A percentile compares a stretch with the other conserved stretches of the same genome.
Evolutionary conservation across 2,329 filamentous ascomycete species (phyloP).

Genomic region (Colletotrichum sojae): DNA sequence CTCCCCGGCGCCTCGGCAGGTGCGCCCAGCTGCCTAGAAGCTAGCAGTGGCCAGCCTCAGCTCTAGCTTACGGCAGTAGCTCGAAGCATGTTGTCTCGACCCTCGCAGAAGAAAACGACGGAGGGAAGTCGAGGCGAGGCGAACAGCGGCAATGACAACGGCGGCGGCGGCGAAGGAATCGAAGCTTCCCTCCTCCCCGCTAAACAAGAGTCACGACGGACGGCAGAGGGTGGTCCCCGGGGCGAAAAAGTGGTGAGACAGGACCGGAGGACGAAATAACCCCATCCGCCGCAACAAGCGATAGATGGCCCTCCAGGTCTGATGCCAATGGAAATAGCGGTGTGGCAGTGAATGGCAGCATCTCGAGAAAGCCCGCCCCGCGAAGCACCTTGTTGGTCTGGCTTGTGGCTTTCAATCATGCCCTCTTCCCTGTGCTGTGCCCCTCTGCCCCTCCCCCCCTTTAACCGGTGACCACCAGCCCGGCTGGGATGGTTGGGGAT

Average conservation of each 20-base stretch:
- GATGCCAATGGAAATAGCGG: slow-evolving; percentile 34
- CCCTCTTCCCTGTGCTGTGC: neutral
- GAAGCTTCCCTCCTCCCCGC: slow-evolving; percentile 15
- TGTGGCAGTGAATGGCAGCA: slow-evolving; percentile 32
- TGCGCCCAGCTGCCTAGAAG: slow-evolving; percentile 7
- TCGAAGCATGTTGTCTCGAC: neutral
- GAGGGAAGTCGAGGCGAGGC: neutral
- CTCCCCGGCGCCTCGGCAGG: slow-evolving; percentile 6
- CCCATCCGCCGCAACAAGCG: slow-evolving; percentile 31
- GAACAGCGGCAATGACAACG: slow-evolving; percentile 5
- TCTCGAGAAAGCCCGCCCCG: neutral
- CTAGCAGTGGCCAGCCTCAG: slow-evolving; percentile 1
- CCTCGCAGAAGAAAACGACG: neutral
- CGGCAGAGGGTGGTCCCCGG: slow-evolving; percentile 5
- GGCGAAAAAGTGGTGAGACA: slow-evolving; percentile 20
- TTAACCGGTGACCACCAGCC: neutral
- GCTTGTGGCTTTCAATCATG: slow-evolving; percentile 15
- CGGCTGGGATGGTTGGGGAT: neutral
- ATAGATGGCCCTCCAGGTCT: slow-evolving; percentile 16
- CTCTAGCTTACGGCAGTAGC: neutral
- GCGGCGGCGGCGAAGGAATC: slow-evolving; percentile 10
- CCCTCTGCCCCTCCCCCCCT: neutral
- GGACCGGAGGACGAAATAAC: neutral
- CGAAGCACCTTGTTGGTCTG: slow-evolving; percentile 19
- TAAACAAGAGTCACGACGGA: neutral